These are phyloP conservation scores for Adenanthera pavonina DNA, from an alignment of 306 rosid genomes.

Conservation along the genomic window DNA sequence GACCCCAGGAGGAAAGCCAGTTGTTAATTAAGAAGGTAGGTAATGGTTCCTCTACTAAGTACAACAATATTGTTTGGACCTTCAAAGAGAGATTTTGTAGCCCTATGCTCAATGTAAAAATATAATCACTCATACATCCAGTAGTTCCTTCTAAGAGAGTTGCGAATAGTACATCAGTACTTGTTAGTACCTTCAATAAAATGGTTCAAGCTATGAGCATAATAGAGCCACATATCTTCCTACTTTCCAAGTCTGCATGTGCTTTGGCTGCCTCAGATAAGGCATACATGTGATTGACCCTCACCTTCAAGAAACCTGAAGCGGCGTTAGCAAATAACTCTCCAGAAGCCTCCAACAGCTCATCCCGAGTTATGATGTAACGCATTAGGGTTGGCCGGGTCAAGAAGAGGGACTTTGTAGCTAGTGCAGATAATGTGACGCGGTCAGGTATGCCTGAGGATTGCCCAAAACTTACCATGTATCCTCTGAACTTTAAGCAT, in stretches of 20 bases:
- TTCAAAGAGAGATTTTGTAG: too few species aligned
- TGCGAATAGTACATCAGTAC: not conserved
- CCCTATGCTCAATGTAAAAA: too few species aligned
- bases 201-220: conserved; percentile 70
- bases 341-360: conserved; percentile 68
- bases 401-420: conserved; percentile 74
- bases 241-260: conserved; percentile 74
- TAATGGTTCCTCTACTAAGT: too few species aligned
- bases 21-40: too few species aligned
- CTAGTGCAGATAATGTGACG: conserved; percentile 68
- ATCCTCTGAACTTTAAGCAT: conserved; percentile 74
- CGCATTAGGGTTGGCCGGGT: conserved; percentile 75
- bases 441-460: conserved; percentile 91
- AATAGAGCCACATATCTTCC: conserved; percentile 79
- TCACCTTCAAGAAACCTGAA: conserved; percentile 64
- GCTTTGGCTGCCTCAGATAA: conserved; percentile 80
- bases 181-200: not conserved
- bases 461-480: conserved; percentile 90
- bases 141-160: conserved; percentile 12
- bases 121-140: not conserved
- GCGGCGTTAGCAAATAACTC: conserved; percentile 69
- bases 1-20: too few species aligned
- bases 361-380: conserved; percentile 66
- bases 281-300: conserved; percentile 81
- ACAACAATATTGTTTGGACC: too few species aligned